These are phyloP conservation scores for Colletotrichum sp. DNA, from an alignment of 2,329 filamentous ascomycete species.

Conservation along the genomic window DNA sequence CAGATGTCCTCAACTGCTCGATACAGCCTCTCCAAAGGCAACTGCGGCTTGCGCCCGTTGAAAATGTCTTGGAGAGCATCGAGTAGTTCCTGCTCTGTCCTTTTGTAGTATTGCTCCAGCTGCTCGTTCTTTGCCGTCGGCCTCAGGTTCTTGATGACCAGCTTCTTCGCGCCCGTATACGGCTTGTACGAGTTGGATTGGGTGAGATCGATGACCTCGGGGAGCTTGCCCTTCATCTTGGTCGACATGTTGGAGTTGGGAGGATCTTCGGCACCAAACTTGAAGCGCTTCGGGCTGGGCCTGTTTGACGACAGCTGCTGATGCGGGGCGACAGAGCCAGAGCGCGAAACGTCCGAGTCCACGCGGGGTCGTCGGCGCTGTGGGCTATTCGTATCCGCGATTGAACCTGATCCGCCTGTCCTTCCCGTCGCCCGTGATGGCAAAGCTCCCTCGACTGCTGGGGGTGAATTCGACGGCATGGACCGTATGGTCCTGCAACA, in stretches of 20 bases:
- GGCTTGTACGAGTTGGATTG: constrained; percentile 65
- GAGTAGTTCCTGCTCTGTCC: constrained; percentile 77
- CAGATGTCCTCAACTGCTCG: constrained; percentile 92
- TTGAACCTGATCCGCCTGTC: constrained; percentile 4
- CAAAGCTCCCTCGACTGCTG: constrained; percentile 22
- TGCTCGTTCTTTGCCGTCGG: constrained; percentile 62
- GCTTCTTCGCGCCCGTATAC: constrained; percentile 78
- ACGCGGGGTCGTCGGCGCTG: constrained; percentile 44
- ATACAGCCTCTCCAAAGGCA: constrained; percentile 89
- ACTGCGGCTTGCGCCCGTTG: constrained; percentile 61
- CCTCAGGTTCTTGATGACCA: constrained; percentile 93
- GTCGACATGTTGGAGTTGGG: constrained; percentile 21
- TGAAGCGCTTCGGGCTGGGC: constrained; percentile 23
- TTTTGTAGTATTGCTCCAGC: constrained; percentile 78
- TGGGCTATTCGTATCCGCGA: constrained; percentile 32
- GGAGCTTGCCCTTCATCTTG: constrained; percentile 45
- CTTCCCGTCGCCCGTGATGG: constrained; percentile 22
- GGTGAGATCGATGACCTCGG: constrained; percentile 41
- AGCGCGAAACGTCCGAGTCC: constrained; percentile 36
- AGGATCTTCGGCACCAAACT: constrained; percentile 6
- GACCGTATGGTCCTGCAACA: constrained; percentile 23
- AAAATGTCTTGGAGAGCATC: constrained; percentile 78
- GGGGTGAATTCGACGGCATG: constrained; percentile 24
- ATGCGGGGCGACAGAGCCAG: constrained; percentile 24
- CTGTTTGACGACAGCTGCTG: constrained; percentile 10